phyloP scores from a whole-genome alignment of 306 rosid genomes.

The Lathyrus sativus region DNA sequence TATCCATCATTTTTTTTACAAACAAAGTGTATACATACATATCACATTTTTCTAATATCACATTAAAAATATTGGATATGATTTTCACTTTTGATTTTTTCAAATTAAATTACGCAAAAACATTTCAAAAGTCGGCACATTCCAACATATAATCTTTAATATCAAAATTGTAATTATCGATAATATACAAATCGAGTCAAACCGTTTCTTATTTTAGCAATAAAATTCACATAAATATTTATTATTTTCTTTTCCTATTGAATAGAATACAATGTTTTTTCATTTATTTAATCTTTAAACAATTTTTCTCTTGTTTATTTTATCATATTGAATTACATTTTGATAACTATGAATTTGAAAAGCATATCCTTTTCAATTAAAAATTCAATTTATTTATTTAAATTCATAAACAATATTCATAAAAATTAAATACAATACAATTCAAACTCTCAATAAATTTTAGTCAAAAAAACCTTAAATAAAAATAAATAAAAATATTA shows the following conservation, averaged over 20 bases:
- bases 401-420: background rate
- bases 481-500: background rate
- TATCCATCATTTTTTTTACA: no score
- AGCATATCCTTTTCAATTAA: background rate
- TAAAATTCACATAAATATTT: background rate
- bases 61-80: no score
- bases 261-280: background rate
- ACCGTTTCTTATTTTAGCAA: background rate
- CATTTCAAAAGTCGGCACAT: background rate
- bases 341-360: background rate
- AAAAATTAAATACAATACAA: background rate
- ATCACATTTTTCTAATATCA: no score
- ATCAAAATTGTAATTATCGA: background rate
- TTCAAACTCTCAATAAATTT: background rate
- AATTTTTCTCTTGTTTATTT: background rate
- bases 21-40: no score
- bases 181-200: background rate
- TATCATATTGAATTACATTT: background rate
- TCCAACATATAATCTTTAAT: background rate
- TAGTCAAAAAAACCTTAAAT: background rate
- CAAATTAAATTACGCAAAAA: no score
- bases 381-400: background rate
- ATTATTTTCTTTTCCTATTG: background rate
- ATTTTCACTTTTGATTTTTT: no score
- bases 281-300: background rate